phyloP scores from a whole-genome alignment of 2,329 filamentous ascomycete genomes.

The Neonectria ditissima region DNA sequence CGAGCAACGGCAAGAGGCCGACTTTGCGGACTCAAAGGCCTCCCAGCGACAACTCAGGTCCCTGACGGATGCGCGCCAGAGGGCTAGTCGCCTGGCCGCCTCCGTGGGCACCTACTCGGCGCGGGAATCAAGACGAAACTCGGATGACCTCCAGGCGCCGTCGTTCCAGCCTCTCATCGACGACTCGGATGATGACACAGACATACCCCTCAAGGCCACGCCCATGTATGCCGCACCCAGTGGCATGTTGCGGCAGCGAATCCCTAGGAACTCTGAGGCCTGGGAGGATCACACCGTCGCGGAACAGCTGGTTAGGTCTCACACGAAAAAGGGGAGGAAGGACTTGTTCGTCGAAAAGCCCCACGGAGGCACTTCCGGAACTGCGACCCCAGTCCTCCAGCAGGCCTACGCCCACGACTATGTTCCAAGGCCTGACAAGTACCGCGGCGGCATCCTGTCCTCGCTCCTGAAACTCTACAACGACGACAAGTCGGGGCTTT shows the following conservation, averaged over 20 bases:
- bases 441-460: constrained; percentile 79
- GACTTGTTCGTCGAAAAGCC: constrained; percentile 48
- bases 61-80: constrained; percentile 54
- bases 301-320: constrained; percentile 52
- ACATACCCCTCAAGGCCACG: constrained; percentile 30
- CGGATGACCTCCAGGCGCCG: constrained; percentile 45
- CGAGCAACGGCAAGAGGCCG: constrained; percentile 54
- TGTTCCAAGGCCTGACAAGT: constrained; percentile 74
- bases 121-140: constrained; percentile 52
- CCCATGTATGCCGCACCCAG: constrained; percentile 31
- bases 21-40: constrained; percentile 53
- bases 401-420: constrained; percentile 67
- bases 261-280: constrained; percentile 34
- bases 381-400: constrained; percentile 54
- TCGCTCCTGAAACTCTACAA: constrained; percentile 79
- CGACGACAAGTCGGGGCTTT: constrained; percentile 54
- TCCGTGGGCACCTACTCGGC: constrained; percentile 55
- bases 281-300: constrained; percentile 46
- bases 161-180: constrained; percentile 50
- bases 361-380: constrained; percentile 49
- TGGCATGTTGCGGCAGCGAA: constrained; percentile 41
- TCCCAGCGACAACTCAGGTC: constrained; percentile 54
- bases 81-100: constrained; percentile 54
- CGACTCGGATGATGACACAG: constrained; percentile 47
- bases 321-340: constrained; percentile 46